Base-by-base conservation (phyloP, 2,329 filamentous ascomycete genomes). In the Claviceps monticola region DNA sequence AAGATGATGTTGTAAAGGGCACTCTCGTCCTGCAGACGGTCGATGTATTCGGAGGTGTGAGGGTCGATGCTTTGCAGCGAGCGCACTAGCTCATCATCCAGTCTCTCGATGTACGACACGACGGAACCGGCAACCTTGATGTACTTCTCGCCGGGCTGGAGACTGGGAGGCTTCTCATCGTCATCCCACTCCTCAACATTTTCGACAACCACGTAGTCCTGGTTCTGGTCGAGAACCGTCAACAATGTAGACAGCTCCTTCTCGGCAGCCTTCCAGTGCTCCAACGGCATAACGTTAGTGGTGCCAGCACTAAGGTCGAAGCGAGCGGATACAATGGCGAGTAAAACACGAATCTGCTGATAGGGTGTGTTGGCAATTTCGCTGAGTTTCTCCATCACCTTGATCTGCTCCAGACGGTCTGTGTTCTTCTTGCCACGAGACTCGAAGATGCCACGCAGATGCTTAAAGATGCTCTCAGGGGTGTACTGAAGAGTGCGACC, bases 361-460 rank as follows among this genome's bases (percentile, higher is more conserved):
- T 98, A 98, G 49, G 94, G 89, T 50, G 84, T 93, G 62, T 79
- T 80, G 57, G 93, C 82, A 58, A 98, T 90, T 66, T 95, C 89
- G 63, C 84, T 74, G 51, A 98, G 80, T 75, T 90, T 95, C 78
- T 97, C 93, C 89, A 98, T 95, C 50, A 91, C 84, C 70, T 85
- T 84, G 70, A 98, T 97, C 72, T 98, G 93, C 72, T 98, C 93
- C 46, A 80, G 66, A 48, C 89, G 84, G 69, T 98, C 93, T 58
- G 93, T 96, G 76, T 97, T 97, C 81, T 98, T 98, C 78, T 95
- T 94, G 67, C 93, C 93, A 74, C 93, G 82, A 54, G 91, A 90
- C 74, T 98, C 93, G 66, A 97, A 77, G 64, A 98, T 97, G 50
- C 83, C 80, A 53, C 91, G 83, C 50, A 98, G 79, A 69, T 97